These are phyloP conservation scores for Coccomyxa sp. DNA, from an alignment of 139 green algal species.

Conservation along the genomic window DNA sequence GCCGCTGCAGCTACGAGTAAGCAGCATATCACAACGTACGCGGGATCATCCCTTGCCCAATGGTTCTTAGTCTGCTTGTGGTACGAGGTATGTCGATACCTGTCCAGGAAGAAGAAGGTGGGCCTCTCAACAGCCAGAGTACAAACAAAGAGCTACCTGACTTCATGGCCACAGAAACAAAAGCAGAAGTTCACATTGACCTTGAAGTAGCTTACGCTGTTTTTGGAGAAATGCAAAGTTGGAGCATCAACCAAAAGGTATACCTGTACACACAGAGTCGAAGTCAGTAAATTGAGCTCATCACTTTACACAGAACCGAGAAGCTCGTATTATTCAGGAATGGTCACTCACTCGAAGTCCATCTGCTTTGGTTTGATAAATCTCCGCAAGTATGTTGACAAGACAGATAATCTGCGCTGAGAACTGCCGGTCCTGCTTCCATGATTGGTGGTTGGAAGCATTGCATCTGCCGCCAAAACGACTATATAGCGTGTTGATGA, in stretches of 20 bases:
- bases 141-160: not conserved
- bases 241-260: constrained; percentile 93
- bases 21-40: constrained; percentile 83
- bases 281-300: not conserved
- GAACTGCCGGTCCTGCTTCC: not conserved
- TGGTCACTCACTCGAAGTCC: constrained; percentile 78
- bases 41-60: constrained; percentile 95
- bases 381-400: constrained; percentile 62
- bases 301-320: not conserved
- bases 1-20: constrained; percentile 66
- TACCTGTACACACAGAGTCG: constrained; percentile 55
- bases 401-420: constrained; percentile 7
- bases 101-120: constrained; percentile 20
- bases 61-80: constrained; percentile 98
- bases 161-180: not conserved
- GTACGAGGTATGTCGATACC: constrained; percentile 93
- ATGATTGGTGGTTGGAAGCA: not conserved
- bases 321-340: not conserved
- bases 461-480: not conserved
- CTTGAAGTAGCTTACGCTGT: constrained; percentile 61
- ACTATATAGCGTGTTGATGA: no score
- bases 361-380: constrained; percentile 76
- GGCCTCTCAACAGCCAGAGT: not conserved
- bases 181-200: constrained; percentile 9
- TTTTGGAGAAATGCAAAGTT: constrained; percentile 87